Percentiles rank a stretch among this genome's conserved stretches.
phyloP scores from a whole-genome alignment of 306 rosid genomes.

The Cicer bijugum region DNA sequence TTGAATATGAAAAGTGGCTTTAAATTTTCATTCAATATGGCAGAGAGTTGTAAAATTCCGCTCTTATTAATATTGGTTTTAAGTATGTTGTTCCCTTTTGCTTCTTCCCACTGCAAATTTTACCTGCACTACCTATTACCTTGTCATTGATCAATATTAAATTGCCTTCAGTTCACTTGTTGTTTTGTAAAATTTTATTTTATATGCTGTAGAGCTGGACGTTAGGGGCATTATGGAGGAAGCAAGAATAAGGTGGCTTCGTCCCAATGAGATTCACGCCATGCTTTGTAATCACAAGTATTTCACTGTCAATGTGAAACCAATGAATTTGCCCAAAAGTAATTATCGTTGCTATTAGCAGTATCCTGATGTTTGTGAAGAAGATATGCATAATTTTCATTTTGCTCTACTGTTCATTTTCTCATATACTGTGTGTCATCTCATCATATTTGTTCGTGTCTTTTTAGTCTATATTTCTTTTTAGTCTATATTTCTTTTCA shows the following conservation, averaged over 20 bases:
- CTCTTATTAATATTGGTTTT: not conserved
- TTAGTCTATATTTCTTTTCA: conserved; percentile 1
- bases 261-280: conserved; percentile 95
- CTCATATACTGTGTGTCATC: conserved; percentile 12
- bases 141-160: conserved; percentile 12
- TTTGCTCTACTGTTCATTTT: conserved; percentile 22
- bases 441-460: conserved; percentile 5
- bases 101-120: conserved; percentile 29
- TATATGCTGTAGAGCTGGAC: conserved; percentile 70
- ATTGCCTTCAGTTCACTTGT: conserved; percentile 22
- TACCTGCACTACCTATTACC: not conserved
- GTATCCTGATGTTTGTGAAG: conserved; percentile 32
- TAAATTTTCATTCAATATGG: conserved; percentile 1
- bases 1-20: conserved; percentile 10
- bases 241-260: conserved; percentile 90
- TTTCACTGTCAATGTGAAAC: conserved; percentile 80
- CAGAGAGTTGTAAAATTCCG: not conserved
- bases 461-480: conserved; percentile 9
- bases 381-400: conserved; percentile 36
- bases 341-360: conserved; percentile 46
- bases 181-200: conserved; percentile 40
- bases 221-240: conserved; percentile 68
- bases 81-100: conserved; percentile 1
- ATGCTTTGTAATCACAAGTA: conserved; percentile 78
- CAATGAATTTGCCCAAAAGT: conserved; percentile 86